Evolutionary conservation across 208 protist species (phyloP), one percentile per base, ranked within the genome.

Genomic region (Naegleria lovaniensis): DNA sequence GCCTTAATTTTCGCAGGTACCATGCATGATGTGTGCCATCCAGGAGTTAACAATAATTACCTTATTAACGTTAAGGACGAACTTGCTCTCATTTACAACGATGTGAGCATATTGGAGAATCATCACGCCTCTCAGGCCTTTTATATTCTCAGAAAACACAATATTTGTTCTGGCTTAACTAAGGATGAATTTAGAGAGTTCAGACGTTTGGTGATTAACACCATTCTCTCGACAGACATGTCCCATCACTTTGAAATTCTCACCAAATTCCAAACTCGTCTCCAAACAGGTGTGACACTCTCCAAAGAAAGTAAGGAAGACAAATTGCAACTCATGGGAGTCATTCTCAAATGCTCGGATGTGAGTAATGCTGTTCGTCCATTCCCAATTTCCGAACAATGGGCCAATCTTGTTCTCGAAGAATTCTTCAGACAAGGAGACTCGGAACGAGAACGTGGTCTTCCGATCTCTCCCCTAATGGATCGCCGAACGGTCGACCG

Each of bases 11-110:
- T 94, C 29, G 85, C 94, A 5, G 92, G 93, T 16, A 13, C 96
- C 29, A 92, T 93, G 90, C 96, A 97, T 88, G 96, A 97, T 92
- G 39, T 95, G 25, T 92, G 95, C 15, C 96, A 97, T 84, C 93
- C 93, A 29, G 96, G 96, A 25, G 58, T 96, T 0, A 95, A 96
- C 92, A 97, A 97, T 89, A 91, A 85, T 38, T 97, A 95, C 85
- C 91, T 94, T 36, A 79, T 95, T 22, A 95, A 95, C 43, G 92
- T 92, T 0, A 22, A 91, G 25, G 91, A 93, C 7, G 43, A 58
- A 43, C 83, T 96, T 22, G 95, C 94, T 38, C 13, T 96, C 9
- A 0, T 93, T 11, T 93, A 59, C 9, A 92, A 90, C 22, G 90
- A 88, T 58, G 25, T 67, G 5, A 93, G 91, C 41, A 92, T 93